These are phyloP conservation scores for Gossypium gossypioides DNA, from an alignment of 441 rosid genomes.

Conservation along the genomic window DNA sequence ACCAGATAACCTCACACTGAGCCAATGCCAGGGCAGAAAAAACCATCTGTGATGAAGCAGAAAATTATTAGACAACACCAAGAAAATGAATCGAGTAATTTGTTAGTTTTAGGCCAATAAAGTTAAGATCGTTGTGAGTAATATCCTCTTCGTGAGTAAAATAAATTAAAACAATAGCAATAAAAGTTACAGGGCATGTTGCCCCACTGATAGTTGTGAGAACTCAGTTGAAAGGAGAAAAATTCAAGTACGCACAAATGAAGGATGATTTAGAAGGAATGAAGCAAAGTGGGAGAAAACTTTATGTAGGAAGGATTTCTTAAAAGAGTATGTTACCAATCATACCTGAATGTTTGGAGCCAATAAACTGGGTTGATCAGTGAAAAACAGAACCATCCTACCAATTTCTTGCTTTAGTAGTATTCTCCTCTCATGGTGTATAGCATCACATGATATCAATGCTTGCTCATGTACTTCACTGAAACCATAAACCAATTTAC, in stretches of 20 bases:
- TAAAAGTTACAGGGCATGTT: neutral
- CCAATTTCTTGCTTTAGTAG: slow-evolving; percentile 93
- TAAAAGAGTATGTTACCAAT: slow-evolving; percentile 4
- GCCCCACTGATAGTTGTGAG: neutral
- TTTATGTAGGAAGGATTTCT: neutral
- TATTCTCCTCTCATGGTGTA: slow-evolving; percentile 87
- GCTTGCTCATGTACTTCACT: slow-evolving; percentile 99
- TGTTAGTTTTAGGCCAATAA: neutral
- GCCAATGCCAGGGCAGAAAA: slow-evolving; percentile 96
- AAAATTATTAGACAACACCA: slow-evolving; percentile 10
- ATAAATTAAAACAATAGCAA: neutral
- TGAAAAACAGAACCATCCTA: slow-evolving; percentile 93
- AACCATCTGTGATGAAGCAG: slow-evolving; percentile 62
- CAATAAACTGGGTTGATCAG: slow-evolving; percentile 97
- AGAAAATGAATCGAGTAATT: neutral
- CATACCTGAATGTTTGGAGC: slow-evolving; percentile 96
- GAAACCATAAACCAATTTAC: slow-evolving; percentile 28
- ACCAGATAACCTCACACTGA: slow-evolving; percentile 96
- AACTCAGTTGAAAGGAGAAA: slow-evolving; percentile 2
- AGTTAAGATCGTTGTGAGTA: neutral
- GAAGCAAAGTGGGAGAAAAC: neutral
- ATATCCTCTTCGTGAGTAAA: neutral
- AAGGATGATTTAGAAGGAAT: neutral
- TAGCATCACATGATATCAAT: slow-evolving; percentile 61
- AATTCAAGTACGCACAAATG: slow-evolving; percentile 9